A percentile compares a stretch with the other conserved stretches of the same genome.
Conservation (phyloP, 768 basidiomycete genomes). For the Inosperma sp. region DNA sequence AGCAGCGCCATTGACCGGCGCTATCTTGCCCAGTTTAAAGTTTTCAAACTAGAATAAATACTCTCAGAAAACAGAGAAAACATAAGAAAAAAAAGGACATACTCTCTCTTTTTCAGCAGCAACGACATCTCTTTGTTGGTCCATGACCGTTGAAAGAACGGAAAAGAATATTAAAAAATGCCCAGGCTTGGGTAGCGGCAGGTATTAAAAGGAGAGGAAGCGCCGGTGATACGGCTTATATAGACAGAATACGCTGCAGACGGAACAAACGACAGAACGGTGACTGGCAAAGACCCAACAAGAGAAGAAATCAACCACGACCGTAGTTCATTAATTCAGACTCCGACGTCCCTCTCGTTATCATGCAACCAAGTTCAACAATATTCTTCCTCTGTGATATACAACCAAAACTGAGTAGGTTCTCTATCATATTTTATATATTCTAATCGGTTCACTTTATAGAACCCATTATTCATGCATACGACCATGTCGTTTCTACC, state of each 20-base stretch:
- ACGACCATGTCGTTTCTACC: constrained; percentile 63
- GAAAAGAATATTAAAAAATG: not conserved
- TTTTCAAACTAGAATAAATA: constrained; percentile 54
- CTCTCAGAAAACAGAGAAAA: not conserved
- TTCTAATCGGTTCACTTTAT: constrained; percentile 3
- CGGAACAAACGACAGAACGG: constrained; percentile 1
- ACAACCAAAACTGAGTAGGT: constrained; percentile 71
- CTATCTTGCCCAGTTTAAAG: constrained; percentile 58
- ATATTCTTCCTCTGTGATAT: constrained; percentile 83
- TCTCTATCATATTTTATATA: constrained; percentile 1
- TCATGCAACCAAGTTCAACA: constrained; percentile 36
- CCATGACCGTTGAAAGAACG: constrained; percentile 2
- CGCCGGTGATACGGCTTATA: no score
- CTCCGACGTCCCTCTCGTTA: constrained; percentile 24
- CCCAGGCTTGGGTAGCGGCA: constrained; percentile 1
- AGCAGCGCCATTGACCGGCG: not conserved
- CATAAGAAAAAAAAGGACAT: constrained; percentile 1
- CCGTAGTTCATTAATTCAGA: constrained; percentile 16
- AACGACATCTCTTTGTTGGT: not conserved
- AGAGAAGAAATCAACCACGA: constrained; percentile 16
- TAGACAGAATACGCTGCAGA: no score
- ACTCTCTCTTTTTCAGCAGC: constrained; percentile 7
- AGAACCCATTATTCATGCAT: constrained; percentile 57
- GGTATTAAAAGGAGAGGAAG: constrained; percentile 35
- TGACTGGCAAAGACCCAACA: not conserved